Base-by-base conservation (phyloP, 768 basidiomycete genomes). In the Paxillus involutus region DNA sequence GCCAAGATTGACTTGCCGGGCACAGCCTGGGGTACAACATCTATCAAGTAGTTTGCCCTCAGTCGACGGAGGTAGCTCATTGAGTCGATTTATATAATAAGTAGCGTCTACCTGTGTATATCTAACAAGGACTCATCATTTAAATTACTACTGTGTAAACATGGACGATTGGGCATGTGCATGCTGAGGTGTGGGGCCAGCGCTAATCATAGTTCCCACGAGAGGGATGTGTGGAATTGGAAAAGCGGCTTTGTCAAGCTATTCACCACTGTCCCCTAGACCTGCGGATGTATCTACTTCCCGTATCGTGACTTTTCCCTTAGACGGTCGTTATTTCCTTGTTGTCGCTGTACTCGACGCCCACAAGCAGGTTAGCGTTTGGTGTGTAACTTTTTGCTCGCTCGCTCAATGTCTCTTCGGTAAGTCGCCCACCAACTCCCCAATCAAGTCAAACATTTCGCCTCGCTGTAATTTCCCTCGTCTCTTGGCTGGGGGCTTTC, bases 1-100 rank as follows among this genome's bases (percentile, higher is more conserved):
- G 10, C 39, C 36, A 43, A 42, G 45, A 30, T 43, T 58, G 44
- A 62, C 57, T 26, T 63, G 40, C 1, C 19, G 7, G 14, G 3
- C 26, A 29, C 66, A 94, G 92, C 66, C 73, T 94, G 59, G 81
- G 82, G 53, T 94, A 84, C 70, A 92, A 93, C 65, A 82, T 93
- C 47, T 90, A 91, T 64, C 75, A 82, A 55, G 76, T 89, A 11
- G 54, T 82, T 26, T 62, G 81, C 47, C 71, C 76, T 3, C 5
- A 52, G 44, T 24, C 51, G 49, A 50, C 17, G 24, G 21, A 44
- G 1, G 54, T 57, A 32, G 29, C 57, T 14, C 54, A 26, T 16
- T 43, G 30, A 44, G 10, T 30, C 1, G 16, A 40, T 21, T 16
- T 37, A 12, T 35, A 2, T 12, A 12, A 12, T 14, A 26, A 6